Percentiles rank a stretch among this genome's conserved stretches.
These are phyloP conservation scores for Fraxinus quadrangulata DNA, from an alignment of 257 asterid species.

Conservation along the genomic window DNA sequence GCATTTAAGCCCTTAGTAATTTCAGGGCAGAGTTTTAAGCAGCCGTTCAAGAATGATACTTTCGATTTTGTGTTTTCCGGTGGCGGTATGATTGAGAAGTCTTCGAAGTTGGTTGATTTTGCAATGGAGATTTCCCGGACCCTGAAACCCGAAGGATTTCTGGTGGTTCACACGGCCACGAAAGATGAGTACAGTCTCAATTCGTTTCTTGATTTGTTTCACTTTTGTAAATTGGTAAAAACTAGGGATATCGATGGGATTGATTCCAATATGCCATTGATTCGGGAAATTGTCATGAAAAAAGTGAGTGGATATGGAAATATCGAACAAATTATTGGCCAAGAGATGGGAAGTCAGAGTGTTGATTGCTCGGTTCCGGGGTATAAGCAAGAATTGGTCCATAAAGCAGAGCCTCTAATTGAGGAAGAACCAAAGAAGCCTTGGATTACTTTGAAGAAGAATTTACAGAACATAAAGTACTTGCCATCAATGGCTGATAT, in stretches of 20 bases:
- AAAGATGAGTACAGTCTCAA: conserved; percentile 45
- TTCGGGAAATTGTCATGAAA: conserved; percentile 49
- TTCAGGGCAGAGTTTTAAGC: conserved; percentile 38
- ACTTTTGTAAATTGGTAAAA: conserved; percentile 49
- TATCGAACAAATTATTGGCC: conserved; percentile 12
- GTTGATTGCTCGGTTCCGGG: conserved; percentile 25
- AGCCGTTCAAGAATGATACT: conserved; percentile 30
- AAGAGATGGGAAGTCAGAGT: conserved; percentile 5
- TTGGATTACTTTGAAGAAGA: conserved; percentile 41
- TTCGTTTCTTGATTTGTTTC: conserved; percentile 52
- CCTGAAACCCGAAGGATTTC: conserved; percentile 51
- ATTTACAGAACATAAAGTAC: conserved; percentile 42
- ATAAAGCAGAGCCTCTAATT: conserved; percentile 42
- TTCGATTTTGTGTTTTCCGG: conserved; percentile 51
- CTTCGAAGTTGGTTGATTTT: conserved; percentile 31
- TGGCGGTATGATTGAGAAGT: conserved; percentile 45
- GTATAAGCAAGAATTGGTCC: conserved; percentile 27
- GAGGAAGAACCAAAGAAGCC: conserved; percentile 38
- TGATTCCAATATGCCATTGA: conserved; percentile 28
- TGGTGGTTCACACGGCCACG: conserved; percentile 46
- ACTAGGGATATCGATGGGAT: conserved; percentile 41
- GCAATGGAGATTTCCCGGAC: conserved; percentile 45
- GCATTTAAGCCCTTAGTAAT: conserved; percentile 26
- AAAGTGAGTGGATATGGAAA: conserved; percentile 14
- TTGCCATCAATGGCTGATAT: conserved; percentile 42